phyloP scores from a whole-genome alignment of 305 asterid species.

The Fraxinus xanthoxyloides region DNA sequence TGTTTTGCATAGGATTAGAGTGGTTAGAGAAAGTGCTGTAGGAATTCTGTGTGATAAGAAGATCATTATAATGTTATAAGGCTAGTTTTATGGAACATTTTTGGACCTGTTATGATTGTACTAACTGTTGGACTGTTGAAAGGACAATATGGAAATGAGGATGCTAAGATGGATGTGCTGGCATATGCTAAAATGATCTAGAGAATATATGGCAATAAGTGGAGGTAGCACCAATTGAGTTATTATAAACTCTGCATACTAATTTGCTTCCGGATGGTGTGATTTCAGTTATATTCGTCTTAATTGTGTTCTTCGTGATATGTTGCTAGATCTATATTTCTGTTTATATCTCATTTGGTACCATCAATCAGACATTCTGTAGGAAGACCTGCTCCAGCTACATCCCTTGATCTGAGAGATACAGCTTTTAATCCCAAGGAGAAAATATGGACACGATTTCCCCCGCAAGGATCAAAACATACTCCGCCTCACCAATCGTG shows the following conservation, averaged over 20 bases:
- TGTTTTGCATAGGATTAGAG: not conserved
- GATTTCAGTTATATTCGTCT: not conserved
- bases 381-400: conserved; percentile 72
- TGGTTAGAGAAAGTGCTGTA: not conserved
- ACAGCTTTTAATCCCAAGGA: conserved; percentile 70
- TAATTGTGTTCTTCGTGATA: conserved; percentile 4
- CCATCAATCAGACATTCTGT: conserved; percentile 68
- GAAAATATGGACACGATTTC: conserved; percentile 81
- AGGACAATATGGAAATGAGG: not conserved
- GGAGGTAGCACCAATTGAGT: not conserved
- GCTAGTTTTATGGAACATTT: not conserved
- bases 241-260: not conserved
- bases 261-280: not conserved
- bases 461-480: conserved; percentile 84
- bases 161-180: not conserved
- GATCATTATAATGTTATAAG: not conserved
- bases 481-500: conserved; percentile 91
- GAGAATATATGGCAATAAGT: not conserved
- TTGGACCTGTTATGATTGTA: not conserved
- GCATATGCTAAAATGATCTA: not conserved
- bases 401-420: conserved; percentile 62
- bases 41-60: not conserved
- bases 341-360: conserved; percentile 25
- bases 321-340: not conserved
- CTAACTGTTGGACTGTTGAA: not conserved